These are phyloP conservation scores for Kitagawia praeruptora DNA, from an alignment of 129 eudicot species.

Conservation along the genomic window DNA sequence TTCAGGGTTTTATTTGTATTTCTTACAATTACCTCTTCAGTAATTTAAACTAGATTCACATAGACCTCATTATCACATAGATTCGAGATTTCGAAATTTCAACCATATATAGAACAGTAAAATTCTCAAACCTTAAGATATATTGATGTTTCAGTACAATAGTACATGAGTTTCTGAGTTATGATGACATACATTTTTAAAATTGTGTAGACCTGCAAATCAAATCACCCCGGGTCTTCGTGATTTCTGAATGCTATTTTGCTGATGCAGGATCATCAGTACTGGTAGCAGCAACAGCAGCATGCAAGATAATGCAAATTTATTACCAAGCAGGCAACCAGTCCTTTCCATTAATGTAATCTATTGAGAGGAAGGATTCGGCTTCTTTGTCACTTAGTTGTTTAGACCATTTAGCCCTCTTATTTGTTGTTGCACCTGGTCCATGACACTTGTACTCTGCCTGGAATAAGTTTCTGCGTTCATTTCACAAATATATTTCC, in stretches of 20 bases:
- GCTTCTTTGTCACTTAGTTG: constrained; percentile 43
- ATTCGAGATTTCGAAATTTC: background rate
- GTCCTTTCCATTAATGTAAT: constrained; percentile 54
- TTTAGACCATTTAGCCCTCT: constrained; percentile 59
- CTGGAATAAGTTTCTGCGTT: constrained; percentile 46
- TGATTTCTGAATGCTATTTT: background rate
- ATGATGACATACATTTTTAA: background rate
- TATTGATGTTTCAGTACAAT: background rate
- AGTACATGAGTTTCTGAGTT: background rate
- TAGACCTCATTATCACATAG: background rate
- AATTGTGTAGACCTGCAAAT: background rate
- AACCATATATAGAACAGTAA: background rate
- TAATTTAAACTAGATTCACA: no score
- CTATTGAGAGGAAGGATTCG: constrained; percentile 35
- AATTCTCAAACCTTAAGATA: background rate
- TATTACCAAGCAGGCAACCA: constrained; percentile 59
- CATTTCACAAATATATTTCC: background rate
- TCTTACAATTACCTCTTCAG: no score
- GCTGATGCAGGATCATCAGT: background rate
- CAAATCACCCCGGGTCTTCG: background rate
- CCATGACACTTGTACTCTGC: constrained; percentile 68
- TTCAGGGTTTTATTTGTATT: no score
- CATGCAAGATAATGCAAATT: background rate
- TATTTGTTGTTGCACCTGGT: constrained; percentile 48
- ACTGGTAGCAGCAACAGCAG: background rate